Evolutionary conservation across 2,329 filamentous ascomycete species (phyloP).

Genomic region (Celoporthe dispersa): DNA sequence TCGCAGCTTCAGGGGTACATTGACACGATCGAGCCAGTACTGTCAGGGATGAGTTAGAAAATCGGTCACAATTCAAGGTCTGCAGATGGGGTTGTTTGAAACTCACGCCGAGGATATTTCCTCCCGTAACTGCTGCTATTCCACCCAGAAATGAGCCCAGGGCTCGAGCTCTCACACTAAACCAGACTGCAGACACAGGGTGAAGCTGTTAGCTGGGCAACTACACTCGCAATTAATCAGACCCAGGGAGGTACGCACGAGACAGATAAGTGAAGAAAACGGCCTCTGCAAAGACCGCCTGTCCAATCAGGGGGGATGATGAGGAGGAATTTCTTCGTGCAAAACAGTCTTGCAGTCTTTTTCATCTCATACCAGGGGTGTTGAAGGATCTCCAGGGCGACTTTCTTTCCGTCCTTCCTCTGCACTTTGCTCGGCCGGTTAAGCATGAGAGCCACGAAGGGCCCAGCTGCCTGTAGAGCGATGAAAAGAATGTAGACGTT

Average conservation of each 20-base stretch:
- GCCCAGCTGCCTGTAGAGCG: slow-evolving; percentile 67
- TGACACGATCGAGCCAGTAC: slow-evolving; percentile 63
- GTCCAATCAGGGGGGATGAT: slow-evolving; percentile 70
- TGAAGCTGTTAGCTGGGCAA: not conserved
- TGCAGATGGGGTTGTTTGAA: not conserved
- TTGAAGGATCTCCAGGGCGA: slow-evolving; percentile 55
- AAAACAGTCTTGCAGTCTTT: slow-evolving; percentile 61
- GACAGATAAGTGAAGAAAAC: slow-evolving; percentile 73
- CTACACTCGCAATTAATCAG: not conserved
- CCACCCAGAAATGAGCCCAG: slow-evolving; percentile 73
- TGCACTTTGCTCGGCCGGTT: slow-evolving; percentile 66
- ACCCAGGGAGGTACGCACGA: slow-evolving; percentile 37
- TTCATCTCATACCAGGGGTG: slow-evolving; percentile 64
- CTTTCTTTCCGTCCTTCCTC: slow-evolving; percentile 63
- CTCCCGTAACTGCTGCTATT: slow-evolving; percentile 66
- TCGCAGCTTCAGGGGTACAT: slow-evolving; percentile 57
- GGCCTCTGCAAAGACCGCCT: slow-evolving; percentile 72
- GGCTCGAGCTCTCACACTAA: slow-evolving; percentile 69
- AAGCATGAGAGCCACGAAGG: slow-evolving; percentile 66
- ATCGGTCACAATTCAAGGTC: slow-evolving; percentile 30
- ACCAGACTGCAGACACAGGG: slow-evolving; percentile 56
- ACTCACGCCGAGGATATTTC: slow-evolving; percentile 66
- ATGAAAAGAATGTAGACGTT: slow-evolving; percentile 73
- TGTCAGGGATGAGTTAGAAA: slow-evolving; percentile 31
- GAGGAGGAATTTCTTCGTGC: slow-evolving; percentile 65